Conservation (phyloP, 129 eudicot genomes). For the Cynara cardunculus region DNA sequence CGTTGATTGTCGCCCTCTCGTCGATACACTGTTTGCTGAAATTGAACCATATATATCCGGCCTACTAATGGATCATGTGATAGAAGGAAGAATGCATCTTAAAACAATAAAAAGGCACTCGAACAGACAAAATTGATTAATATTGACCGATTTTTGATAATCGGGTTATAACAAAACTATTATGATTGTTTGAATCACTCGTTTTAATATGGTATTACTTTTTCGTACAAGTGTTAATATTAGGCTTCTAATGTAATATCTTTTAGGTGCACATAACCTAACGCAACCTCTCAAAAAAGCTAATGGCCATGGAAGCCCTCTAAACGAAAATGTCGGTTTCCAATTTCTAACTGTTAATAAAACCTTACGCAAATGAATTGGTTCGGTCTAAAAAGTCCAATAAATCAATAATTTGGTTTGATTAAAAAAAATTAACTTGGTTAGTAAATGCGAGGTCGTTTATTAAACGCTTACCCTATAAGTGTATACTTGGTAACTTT, state of each 20-base stretch:
- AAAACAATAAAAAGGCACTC: not conserved
- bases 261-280: not conserved
- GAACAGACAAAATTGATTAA: too few species aligned
- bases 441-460: too few species aligned
- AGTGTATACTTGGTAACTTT: too few species aligned
- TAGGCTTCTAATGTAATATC: not conserved
- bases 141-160: not conserved
- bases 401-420: not conserved
- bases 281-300: not conserved
- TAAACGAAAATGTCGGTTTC: not conserved
- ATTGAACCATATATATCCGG: not conserved
- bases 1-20: not conserved
- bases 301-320: not conserved
- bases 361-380: not conserved
- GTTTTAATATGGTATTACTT: too few species aligned
- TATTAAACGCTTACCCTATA: too few species aligned
- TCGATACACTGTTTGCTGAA: not conserved
- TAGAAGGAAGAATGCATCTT: not conserved
- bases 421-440: too few species aligned
- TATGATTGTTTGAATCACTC: too few species aligned
- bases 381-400: not conserved
- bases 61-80: not conserved
- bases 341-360: not conserved
- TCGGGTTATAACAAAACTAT: not conserved
- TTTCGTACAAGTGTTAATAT: not conserved